Evolutionary conservation across 176 grass and related monocot species (phyloP).

Genomic region (Pontederia crassipes): DNA sequence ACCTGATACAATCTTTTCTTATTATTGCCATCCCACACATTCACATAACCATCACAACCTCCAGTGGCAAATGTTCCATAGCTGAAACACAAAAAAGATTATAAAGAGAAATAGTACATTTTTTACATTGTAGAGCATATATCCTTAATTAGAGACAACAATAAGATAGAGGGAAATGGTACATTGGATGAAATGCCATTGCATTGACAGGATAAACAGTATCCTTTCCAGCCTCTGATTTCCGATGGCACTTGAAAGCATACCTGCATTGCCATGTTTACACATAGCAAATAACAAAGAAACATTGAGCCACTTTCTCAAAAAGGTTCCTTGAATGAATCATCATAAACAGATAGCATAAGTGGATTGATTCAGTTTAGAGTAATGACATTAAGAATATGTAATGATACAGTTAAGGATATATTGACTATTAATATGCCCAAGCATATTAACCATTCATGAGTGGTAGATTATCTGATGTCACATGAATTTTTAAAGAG

Average conservation of each 20-base stretch:
- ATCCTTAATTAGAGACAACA: too few species aligned
- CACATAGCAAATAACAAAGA: background rate
- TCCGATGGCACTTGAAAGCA: conserved; percentile 96
- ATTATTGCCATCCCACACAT: conserved; percentile 98
- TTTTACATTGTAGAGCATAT: background rate
- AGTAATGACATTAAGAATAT: too few species aligned
- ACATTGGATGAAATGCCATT: conserved; percentile 99
- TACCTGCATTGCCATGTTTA: conserved; percentile 45
- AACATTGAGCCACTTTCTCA: too few species aligned
- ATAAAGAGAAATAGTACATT: background rate
- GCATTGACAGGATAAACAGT: conserved; percentile 95
- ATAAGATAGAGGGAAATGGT: conserved; percentile 8
- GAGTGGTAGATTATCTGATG: too few species aligned
- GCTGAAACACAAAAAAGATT: conserved; percentile 25
- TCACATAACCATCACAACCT: conserved; percentile 91
- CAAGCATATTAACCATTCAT: too few species aligned
- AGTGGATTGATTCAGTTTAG: too few species aligned
- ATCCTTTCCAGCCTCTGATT: conserved; percentile 87
- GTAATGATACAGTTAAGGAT: too few species aligned
- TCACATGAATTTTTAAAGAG: too few species aligned
- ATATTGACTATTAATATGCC: too few species aligned
- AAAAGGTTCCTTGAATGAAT: too few species aligned
- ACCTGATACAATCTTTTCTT: conserved; percentile 99
- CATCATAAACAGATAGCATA: background rate
- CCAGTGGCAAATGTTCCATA: conserved; percentile 98